These are phyloP conservation scores for Mycena galericulata DNA, from an alignment of 768 basidiomycete species.

Conservation along the genomic window DNA sequence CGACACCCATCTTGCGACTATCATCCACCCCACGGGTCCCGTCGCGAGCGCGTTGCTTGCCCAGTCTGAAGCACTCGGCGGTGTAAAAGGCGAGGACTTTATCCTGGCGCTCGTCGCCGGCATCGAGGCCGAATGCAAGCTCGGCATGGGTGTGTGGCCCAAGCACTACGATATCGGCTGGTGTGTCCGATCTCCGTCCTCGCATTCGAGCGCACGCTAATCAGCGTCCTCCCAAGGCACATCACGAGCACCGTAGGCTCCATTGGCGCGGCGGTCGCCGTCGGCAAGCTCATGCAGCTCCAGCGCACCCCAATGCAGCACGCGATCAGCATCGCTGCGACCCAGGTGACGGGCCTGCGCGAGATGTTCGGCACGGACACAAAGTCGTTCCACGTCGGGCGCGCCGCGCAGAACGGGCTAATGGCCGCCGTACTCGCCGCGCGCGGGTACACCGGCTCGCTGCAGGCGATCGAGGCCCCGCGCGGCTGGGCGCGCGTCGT, in stretches of 20 bases:
- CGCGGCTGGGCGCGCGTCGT: constrained; percentile 42
- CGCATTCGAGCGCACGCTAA: background rate
- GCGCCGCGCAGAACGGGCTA: constrained; percentile 39
- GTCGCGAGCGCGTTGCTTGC: constrained; percentile 39
- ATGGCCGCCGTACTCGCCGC: constrained; percentile 37
- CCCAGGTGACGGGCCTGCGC: constrained; percentile 41
- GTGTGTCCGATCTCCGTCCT: constrained; percentile 7
- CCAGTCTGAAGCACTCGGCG: constrained; percentile 36
- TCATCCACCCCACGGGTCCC: constrained; percentile 40
- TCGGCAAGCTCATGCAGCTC: constrained; percentile 37
- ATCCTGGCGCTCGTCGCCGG: constrained; percentile 38
- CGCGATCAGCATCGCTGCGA: constrained; percentile 40
- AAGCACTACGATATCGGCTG: constrained; percentile 42
- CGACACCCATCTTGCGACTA: constrained; percentile 40
- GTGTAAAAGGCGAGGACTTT: constrained; percentile 34
- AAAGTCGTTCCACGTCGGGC: constrained; percentile 41
- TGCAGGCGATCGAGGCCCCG: constrained; percentile 37
- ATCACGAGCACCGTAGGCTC: constrained; percentile 41
- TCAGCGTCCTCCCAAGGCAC: constrained; percentile 23
- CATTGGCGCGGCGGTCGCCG: constrained; percentile 41
- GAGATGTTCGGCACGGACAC: constrained; percentile 40
- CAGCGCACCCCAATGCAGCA: constrained; percentile 36
- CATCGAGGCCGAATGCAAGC: constrained; percentile 40
- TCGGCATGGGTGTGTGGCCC: constrained; percentile 39
- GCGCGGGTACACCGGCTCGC: constrained; percentile 36